phyloP scores from a whole-genome alignment of 169 alveolate species.

The Cyclospora cayetanensis region DNA sequence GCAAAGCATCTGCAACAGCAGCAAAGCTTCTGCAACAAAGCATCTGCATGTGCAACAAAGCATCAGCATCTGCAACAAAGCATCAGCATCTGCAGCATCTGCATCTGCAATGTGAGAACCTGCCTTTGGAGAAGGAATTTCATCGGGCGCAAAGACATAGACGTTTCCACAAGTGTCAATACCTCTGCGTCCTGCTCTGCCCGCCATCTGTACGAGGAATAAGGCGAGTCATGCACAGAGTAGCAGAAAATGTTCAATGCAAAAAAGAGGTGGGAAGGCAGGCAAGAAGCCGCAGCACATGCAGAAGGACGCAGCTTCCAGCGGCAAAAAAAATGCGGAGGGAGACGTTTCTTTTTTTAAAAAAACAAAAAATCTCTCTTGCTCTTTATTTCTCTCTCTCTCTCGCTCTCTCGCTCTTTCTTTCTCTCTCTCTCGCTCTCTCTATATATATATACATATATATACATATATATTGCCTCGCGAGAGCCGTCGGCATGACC shows the following conservation, averaged over 20 bases:
- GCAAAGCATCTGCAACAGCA: not conserved
- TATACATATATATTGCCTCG: no score
- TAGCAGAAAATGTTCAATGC: not conserved
- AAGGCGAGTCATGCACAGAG: not conserved
- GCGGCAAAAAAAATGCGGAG: no score
- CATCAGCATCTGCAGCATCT: no score
- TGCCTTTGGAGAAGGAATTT: conserved; percentile 90
- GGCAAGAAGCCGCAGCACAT: not conserved
- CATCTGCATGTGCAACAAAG: not conserved
- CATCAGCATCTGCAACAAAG: no score
- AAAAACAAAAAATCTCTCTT: not conserved
- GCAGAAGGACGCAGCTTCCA: not conserved
- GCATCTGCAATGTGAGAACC: conserved; percentile 86
- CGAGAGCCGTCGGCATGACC: not conserved
- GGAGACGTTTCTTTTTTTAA: no score
- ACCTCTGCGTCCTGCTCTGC: conserved; percentile 99
- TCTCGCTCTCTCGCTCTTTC: no score
- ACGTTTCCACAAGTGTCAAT: conserved; percentile 96
- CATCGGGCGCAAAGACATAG: conserved; percentile 89
- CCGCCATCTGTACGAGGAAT: conserved; percentile 92
- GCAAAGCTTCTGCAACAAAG: not conserved
- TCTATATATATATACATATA: no score
- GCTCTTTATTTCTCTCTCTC: not conserved
- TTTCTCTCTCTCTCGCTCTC: no score
- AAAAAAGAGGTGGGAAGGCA: not conserved